phyloP scores from a whole-genome alignment of 129 eudicot genomes.

The Tanacetum coccineum region DNA sequence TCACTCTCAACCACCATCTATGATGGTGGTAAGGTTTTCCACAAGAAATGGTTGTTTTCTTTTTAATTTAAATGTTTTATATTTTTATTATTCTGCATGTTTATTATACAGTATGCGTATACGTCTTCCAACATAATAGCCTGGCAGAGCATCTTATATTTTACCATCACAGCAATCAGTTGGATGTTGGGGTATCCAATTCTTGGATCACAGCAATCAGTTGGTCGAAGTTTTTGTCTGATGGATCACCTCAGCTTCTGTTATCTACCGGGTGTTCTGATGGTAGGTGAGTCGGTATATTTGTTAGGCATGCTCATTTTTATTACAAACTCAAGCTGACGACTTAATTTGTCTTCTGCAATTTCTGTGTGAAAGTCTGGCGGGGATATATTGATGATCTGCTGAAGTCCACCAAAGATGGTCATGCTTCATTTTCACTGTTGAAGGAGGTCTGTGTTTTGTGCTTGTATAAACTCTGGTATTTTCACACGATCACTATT shows the following conservation, averaged over 20 bases:
- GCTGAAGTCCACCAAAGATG: constrained; percentile 46
- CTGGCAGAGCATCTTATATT: no score
- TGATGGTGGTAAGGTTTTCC: no score
- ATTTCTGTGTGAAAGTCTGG: constrained; percentile 81
- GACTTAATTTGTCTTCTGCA: constrained; percentile 11
- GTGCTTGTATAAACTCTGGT: constrained; percentile 9
- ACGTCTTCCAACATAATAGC: no score
- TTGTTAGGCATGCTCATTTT: neutral
- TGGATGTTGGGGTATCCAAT: no score
- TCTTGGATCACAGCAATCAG: constrained; percentile 65
- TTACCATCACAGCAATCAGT: no score
- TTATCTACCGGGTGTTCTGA: constrained; percentile 80
- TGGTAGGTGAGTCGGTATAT: constrained; percentile 56
- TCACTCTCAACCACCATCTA: no score
- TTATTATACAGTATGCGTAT: no score
- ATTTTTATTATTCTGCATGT: no score
- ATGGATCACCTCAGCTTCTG: constrained; percentile 50
- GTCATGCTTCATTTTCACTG: constrained; percentile 46
- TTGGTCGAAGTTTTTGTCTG: constrained; percentile 52
- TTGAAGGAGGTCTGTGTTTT: constrained; percentile 54
- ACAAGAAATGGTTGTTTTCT: no score
- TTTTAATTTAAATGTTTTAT: no score
- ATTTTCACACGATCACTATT: neutral
- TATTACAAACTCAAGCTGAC: neutral
- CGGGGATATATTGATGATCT: constrained; percentile 46